Conservation (phyloP, 208 protist genomes). For the Leishmania braziliensis region DNA sequence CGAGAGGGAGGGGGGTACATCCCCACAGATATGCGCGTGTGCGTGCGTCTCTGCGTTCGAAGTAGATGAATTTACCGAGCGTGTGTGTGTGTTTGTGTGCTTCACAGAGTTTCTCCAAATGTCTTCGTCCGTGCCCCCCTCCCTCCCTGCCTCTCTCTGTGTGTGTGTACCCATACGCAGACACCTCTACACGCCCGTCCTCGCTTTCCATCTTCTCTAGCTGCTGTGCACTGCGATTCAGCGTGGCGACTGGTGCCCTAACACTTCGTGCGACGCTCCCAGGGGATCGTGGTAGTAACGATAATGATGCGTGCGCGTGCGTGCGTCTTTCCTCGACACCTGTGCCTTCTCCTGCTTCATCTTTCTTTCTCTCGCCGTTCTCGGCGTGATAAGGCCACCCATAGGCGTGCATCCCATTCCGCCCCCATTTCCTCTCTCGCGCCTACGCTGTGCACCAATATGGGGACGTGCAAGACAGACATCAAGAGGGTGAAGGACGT, state of each 20-base stretch:
- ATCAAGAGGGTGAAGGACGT: conserved; percentile 63
- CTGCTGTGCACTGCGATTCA: not conserved
- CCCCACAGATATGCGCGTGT: not conserved
- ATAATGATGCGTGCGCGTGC: not conserved
- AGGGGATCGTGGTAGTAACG: not conserved
- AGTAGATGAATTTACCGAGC: not conserved
- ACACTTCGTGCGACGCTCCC: not conserved
- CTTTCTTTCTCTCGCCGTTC: not conserved
- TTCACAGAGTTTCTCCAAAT: no score
- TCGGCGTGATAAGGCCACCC: not conserved
- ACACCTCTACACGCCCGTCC: not conserved
- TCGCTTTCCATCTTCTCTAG: not conserved
- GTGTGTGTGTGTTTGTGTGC: not conserved
- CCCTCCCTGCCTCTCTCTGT: no score
- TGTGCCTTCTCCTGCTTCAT: not conserved
- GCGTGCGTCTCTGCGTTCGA: not conserved
- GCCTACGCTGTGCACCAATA: not conserved
- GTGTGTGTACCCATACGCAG: not conserved
- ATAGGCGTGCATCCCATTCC: not conserved
- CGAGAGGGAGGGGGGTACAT: not conserved
- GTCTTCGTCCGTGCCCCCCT: no score
- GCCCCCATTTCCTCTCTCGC: not conserved
- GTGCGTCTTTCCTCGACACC: not conserved
- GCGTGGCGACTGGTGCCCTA: not conserved
- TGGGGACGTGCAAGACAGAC: conserved; percentile 35